Conservation (phyloP, 192 early-diverging fungal species). For the Podila epicladia region DNA sequence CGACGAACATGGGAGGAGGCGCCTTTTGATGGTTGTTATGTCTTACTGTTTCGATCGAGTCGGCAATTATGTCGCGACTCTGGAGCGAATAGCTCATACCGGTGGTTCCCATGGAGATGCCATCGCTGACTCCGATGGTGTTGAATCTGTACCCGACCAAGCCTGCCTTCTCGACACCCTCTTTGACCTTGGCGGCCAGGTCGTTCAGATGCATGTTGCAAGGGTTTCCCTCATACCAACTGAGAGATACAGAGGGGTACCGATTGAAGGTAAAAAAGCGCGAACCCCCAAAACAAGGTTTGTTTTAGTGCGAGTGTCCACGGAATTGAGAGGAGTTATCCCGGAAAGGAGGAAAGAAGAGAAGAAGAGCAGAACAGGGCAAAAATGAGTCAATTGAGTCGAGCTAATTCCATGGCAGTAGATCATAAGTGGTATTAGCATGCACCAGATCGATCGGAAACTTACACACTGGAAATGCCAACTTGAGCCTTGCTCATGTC, state of each 20-base stretch:
- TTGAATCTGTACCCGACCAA: constrained; percentile 98
- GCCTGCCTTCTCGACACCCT: constrained; percentile 89
- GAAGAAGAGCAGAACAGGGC: too few species aligned
- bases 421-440: too few species aligned
- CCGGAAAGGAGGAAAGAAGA: too few species aligned
- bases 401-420: too few species aligned
- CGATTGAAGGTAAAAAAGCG: neutral
- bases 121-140: constrained; percentile 98
- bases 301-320: neutral
- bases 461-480: constrained; percentile 94
- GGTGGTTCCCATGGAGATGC: constrained; percentile 96
- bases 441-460: neutral
- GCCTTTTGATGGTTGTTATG: too few species aligned
- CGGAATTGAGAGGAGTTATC: neutral
- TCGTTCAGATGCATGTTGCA: constrained; percentile 99
- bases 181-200: constrained; percentile 90
- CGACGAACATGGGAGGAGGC: neutral
- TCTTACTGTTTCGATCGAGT: constrained; percentile 95
- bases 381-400: too few species aligned
- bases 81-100: constrained; percentile 99
- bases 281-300: too few species aligned
- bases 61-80: constrained; percentile 97
- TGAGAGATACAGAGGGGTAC: constrained; percentile 11
- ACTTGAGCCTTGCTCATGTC: constrained; percentile 93
- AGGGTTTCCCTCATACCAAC: constrained; percentile 99